Conservation (phyloP, 352 stramenopile species). For the Phytopythium boreale region DNA sequence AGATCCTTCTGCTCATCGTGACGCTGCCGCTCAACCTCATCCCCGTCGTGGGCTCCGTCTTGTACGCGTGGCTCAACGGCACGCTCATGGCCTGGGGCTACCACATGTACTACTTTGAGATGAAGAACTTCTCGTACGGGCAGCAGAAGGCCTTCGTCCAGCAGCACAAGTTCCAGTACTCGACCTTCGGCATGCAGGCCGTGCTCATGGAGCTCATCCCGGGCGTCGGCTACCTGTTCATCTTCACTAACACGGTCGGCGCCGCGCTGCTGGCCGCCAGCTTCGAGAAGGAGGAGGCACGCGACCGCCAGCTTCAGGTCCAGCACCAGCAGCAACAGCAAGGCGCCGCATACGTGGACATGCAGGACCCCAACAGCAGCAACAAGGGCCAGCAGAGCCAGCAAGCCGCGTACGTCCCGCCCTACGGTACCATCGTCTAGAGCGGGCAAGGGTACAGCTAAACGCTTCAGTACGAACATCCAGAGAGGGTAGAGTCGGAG, state of each 20-base stretch:
- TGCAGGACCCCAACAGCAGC: conserved; percentile 3
- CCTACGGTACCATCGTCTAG: conserved; percentile 6
- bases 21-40: conserved; percentile 56
- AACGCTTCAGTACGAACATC: not conserved
- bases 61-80: conserved; percentile 54
- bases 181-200: conserved; percentile 49
- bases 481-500: too few relatives aligned
- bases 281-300: conserved; percentile 40
- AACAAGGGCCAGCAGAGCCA: not conserved
- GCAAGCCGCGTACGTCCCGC: not conserved
- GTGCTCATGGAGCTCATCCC: conserved; percentile 59
- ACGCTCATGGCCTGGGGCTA: conserved; percentile 52
- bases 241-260: conserved; percentile 59
- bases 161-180: conserved; percentile 37
- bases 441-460: too few relatives aligned
- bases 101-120: conserved; percentile 65
- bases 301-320: conserved; percentile 16
- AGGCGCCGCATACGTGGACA: not conserved
- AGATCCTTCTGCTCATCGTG: conserved; percentile 37
- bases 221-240: conserved; percentile 42
- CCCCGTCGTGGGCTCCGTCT: conserved; percentile 39
- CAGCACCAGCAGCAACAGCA: conserved; percentile 7
- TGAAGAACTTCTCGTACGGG: conserved; percentile 40
- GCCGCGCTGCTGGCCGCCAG: conserved; percentile 50
- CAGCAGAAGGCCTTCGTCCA: conserved; percentile 47